Evolutionary conservation across 1,284 basidiomycete species (phyloP).

Genomic region (Naganishia albida): DNA sequence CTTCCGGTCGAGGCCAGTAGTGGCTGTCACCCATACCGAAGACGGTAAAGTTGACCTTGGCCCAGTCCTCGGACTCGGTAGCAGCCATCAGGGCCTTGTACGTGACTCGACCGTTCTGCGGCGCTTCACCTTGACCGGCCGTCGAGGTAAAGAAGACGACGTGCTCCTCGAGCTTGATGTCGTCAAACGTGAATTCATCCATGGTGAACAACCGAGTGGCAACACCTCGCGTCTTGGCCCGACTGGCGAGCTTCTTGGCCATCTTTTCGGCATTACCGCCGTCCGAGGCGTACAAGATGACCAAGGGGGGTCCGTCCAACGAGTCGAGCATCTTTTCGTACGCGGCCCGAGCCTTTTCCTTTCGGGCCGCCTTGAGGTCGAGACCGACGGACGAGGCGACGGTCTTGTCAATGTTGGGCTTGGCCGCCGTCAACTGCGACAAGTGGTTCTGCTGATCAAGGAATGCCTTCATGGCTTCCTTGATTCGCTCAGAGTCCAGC

Average conservation of each 20-base stretch:
- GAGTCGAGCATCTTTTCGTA: constrained; percentile 82
- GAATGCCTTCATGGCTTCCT: constrained; percentile 92
- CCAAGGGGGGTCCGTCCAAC: constrained; percentile 85
- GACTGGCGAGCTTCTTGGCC: constrained; percentile 80
- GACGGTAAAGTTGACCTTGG: constrained; percentile 75
- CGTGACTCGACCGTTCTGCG: constrained; percentile 90
- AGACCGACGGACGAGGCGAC: constrained; percentile 82
- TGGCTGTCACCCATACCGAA: constrained; percentile 98
- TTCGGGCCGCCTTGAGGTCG: constrained; percentile 78
- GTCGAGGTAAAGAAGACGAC: constrained; percentile 88
- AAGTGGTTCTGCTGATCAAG: constrained; percentile 95
- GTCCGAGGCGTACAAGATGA: constrained; percentile 90
- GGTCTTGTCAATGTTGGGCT: constrained; percentile 77
- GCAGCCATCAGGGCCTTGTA: constrained; percentile 80
- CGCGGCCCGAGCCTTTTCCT: constrained; percentile 77
- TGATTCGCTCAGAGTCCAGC: constrained; percentile 90
- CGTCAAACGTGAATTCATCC: constrained; percentile 64
- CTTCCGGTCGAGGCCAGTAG: constrained; percentile 97
- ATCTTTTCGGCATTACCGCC: constrained; percentile 94
- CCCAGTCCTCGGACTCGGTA: constrained; percentile 53
- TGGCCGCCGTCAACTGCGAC: constrained; percentile 79
- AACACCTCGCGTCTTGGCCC: constrained; percentile 83
- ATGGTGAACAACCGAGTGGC: constrained; percentile 72
- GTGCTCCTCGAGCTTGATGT: constrained; percentile 63
- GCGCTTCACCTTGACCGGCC: constrained; percentile 98